These are phyloP conservation scores for Crucibulum laeve DNA, from an alignment of 768 basidiomycete genomes.

Conservation along the genomic window DNA sequence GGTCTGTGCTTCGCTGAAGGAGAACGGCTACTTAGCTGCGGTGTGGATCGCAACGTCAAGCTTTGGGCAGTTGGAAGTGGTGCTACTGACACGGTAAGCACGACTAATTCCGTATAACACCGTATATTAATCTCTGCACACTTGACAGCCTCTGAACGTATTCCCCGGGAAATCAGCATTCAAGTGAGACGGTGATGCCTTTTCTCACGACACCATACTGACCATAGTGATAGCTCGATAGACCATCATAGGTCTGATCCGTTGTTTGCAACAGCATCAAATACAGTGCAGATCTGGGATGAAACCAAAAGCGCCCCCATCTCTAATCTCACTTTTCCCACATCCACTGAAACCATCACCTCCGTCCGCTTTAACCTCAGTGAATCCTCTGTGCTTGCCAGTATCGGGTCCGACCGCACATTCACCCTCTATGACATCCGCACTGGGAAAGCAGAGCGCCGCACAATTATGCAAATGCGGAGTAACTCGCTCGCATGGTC, in stretches of 20 bases:
- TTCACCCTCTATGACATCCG: conserved; percentile 96
- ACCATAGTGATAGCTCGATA: conserved; percentile 50
- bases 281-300: conserved; percentile 95
- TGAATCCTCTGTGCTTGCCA: conserved; percentile 92
- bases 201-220: background rate
- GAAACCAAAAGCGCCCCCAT: conserved; percentile 88
- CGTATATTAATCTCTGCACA: background rate
- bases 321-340: conserved; percentile 83
- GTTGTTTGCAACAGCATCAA: conserved; percentile 93
- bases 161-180: conserved; percentile 87
- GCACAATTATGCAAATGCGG: conserved; percentile 92
- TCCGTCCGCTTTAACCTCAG: conserved; percentile 90
- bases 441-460: conserved; percentile 91
- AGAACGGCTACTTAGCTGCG: conserved; percentile 68
- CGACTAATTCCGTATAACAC: background rate
- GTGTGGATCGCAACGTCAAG: conserved; percentile 79
- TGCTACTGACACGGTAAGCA: background rate
- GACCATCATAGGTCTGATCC: conserved; percentile 89
- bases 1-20: conserved; percentile 72
- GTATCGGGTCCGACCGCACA: conserved; percentile 90
- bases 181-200: conserved; percentile 54
- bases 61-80: conserved; percentile 58
- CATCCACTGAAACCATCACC: conserved; percentile 84
- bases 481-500: conserved; percentile 93
- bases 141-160: conserved; percentile 58